Evolutionary conservation across 192 early-diverging fungal species (phyloP), one percentile per base, ranked within the genome.

Genomic region (Phlyctochytrium arcticum): DNA sequence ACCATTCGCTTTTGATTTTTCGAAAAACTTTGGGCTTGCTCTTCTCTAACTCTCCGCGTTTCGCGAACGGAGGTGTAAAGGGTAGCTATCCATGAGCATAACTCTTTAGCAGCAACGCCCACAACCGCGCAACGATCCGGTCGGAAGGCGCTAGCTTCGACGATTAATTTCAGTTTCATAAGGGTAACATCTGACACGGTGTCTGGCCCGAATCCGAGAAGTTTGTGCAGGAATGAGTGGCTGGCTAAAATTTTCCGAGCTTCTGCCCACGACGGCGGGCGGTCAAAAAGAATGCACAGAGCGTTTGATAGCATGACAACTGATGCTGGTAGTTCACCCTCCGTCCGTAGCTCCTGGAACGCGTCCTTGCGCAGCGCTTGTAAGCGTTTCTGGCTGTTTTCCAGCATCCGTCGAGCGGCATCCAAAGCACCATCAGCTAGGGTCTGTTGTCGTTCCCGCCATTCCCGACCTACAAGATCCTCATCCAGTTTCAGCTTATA

Each of bases 211-310:
- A 59, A 33, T 12, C 7, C 9, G 7, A 57, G 17, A 26, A 64
- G 19, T 7, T 36, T 27, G 30, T 59, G 53, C 19, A 64, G 7
- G 27, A 64, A 57, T 9, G 62, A 54, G 31, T 64, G 49, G 23
- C 54, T 59, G 15, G 62, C 12, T 35, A 64, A 10, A 8, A 64
- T 12, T 30, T 53, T 57, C 17, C 36, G 21, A 8, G 57, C 62
- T 56, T 64, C 62, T 32, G 10, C 27, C 62, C 62, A 64, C 17
- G 19, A 15, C 9, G 15, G 10, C 24, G 31, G 17, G 7, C 53
- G 49, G 27, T 64, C 62, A 32, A 64, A 64, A 8, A 64, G 24
- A 27, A 64, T 61, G 54, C 62, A 64, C 10, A 64, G 9, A n/a
- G 54, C 62, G 26, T 23, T 23, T 8, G 32, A 27, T 12, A 64